Conservation (phyloP, 2,329 filamentous ascomycete genomes). For the Microsporum canis region DNA sequence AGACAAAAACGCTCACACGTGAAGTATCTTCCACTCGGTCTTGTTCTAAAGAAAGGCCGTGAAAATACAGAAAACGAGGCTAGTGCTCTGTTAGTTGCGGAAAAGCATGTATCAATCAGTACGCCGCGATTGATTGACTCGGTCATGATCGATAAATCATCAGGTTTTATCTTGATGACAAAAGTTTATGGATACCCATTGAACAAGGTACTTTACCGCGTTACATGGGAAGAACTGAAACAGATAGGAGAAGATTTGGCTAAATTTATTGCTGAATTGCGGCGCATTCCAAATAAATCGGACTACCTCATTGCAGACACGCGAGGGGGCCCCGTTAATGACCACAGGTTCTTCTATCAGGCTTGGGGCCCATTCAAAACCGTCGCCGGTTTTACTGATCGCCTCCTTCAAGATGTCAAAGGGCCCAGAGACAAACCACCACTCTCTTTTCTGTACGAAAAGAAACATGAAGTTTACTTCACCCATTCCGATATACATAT, state of each 20-base stretch:
- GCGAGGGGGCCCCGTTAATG: slow-evolving; percentile 7
- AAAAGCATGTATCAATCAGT: slow-evolving; percentile 12
- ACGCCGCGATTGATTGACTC: slow-evolving; percentile 12
- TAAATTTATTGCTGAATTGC: slow-evolving; percentile 9
- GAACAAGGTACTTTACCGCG: slow-evolving; percentile 6
- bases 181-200: slow-evolving; percentile 7
- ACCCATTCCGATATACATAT: slow-evolving; percentile 9
- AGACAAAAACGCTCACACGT: neutral
- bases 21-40: slow-evolving; percentile 11
- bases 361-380: slow-evolving; percentile 12
- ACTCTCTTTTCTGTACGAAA: slow-evolving; percentile 10
- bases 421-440: slow-evolving; percentile 5
- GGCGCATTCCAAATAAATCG: slow-evolving; percentile 10
- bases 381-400: slow-evolving; percentile 10
- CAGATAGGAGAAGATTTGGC: slow-evolving; percentile 13
- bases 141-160: slow-evolving; percentile 8
- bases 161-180: slow-evolving; percentile 13
- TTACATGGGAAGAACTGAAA: slow-evolving; percentile 10
- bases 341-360: slow-evolving; percentile 3
- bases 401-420: slow-evolving; percentile 6
- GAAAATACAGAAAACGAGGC: slow-evolving; percentile 11
- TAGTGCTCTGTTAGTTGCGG: slow-evolving; percentile 9
- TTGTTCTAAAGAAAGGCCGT: slow-evolving; percentile 8
- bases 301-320: slow-evolving; percentile 11
- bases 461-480: slow-evolving; percentile 11